phyloP scores from a whole-genome alignment of 2,329 filamentous ascomycete genomes.

The Simplicillium sp. region DNA sequence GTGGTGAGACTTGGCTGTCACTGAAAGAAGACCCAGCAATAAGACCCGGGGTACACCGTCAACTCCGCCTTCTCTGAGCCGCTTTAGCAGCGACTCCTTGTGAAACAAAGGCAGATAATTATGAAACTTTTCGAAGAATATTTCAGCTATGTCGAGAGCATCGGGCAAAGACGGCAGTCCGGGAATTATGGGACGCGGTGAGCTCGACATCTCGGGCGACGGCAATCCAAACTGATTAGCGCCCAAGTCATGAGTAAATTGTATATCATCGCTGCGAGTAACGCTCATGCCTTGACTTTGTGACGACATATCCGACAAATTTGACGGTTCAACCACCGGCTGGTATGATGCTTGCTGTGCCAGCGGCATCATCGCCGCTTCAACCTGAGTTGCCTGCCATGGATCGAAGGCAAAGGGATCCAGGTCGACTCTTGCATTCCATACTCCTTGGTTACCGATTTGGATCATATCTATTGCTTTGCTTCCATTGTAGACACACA shows the following conservation, averaged over 20 bases:
- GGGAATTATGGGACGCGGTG: neutral
- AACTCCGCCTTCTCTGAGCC: conserved; percentile 1
- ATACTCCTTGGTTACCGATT: too few relatives aligned
- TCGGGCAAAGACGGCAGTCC: neutral
- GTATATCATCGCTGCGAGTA: too few relatives aligned
- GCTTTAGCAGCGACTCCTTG: conserved; percentile 3
- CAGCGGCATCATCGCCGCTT: conserved; percentile 5
- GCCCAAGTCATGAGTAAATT: too few relatives aligned
- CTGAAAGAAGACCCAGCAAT: conserved; percentile 12
- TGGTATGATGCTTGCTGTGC: neutral
- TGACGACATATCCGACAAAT: too few relatives aligned
- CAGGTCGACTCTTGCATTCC: too few relatives aligned
- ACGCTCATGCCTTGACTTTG: too few relatives aligned
- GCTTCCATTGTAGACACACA: conserved; percentile 9
- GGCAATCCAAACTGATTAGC: too few relatives aligned
- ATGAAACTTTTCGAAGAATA: conserved; percentile 14
- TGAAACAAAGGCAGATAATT: conserved; percentile 12
- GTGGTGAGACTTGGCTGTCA: conserved; percentile 12
- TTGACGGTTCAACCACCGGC: too few relatives aligned
- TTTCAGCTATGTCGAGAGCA: conserved; percentile 10
- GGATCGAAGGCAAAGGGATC: neutral
- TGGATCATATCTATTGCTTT: too few relatives aligned
- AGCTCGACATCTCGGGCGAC: neutral
- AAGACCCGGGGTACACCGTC: conserved; percentile 4
- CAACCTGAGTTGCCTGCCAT: conserved; percentile 1